A percentile compares a stretch with the other conserved stretches of the same genome.
These are phyloP conservation scores for Allomyces macrogynus DNA, from an alignment of 192 early-diverging fungal species.

Conservation along the genomic window DNA sequence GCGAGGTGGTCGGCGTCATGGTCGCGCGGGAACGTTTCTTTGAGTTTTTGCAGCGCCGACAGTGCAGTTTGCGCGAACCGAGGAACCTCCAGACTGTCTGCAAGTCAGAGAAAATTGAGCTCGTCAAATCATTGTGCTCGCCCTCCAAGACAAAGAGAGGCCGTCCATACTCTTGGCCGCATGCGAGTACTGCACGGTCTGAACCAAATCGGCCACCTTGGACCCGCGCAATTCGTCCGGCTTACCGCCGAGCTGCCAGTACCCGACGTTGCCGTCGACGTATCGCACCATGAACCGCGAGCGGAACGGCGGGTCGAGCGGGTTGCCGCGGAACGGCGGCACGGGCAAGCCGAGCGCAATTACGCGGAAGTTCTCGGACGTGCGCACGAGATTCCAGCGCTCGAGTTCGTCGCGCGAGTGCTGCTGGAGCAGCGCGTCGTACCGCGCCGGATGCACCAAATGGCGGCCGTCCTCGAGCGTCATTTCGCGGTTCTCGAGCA, in stretches of 20 bases:
- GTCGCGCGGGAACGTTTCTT: background rate
- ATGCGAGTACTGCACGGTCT: background rate
- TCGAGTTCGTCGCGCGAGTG: slow-evolving; percentile 21
- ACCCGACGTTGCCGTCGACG: background rate
- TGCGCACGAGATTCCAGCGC: slow-evolving; percentile 39
- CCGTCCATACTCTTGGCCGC: background rate
- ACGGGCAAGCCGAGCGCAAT: slow-evolving; percentile 56
- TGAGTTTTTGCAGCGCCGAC: background rate
- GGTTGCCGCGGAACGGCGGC: slow-evolving; percentile 41
- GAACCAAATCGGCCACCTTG: background rate
- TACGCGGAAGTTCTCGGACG: slow-evolving; percentile 43
- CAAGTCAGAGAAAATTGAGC: too few species aligned
- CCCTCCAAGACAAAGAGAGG: too few species aligned
- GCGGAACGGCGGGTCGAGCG: slow-evolving; percentile 62
- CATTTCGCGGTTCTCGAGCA: slow-evolving; percentile 75
- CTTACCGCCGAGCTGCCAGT: too few species aligned
- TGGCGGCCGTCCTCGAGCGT: slow-evolving; percentile 58
- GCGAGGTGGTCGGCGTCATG: background rate
- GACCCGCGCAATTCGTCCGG: too few species aligned
- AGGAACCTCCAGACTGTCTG: background rate
- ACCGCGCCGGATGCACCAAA: slow-evolving; percentile 43
- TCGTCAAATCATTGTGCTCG: too few species aligned
- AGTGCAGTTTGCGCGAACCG: background rate
- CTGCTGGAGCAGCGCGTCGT: slow-evolving; percentile 29
- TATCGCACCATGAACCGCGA: slow-evolving; percentile 50